These are phyloP conservation scores for Lipomyces kockii DNA, from an alignment of 805 yeast species.

Conservation along the genomic window DNA sequence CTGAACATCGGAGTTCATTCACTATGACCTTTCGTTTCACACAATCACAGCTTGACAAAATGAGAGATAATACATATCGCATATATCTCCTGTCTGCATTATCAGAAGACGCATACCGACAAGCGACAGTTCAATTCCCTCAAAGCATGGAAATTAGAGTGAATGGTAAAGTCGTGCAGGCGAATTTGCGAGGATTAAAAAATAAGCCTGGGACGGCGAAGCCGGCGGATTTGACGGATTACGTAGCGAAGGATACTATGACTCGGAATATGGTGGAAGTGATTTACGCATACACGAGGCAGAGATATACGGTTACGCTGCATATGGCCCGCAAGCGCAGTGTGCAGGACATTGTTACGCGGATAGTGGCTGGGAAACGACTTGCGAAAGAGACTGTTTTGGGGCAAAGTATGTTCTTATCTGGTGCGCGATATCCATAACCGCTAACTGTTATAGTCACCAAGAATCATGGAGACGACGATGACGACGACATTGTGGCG, in stretches of 20 bases:
- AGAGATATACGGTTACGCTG: slow-evolving; percentile 57
- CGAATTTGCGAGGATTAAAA: slow-evolving; percentile 73
- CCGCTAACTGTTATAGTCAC: slow-evolving; percentile 16
- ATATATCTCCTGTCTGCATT: slow-evolving; percentile 59
- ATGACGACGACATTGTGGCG: slow-evolving; percentile 73
- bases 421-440: background rate
- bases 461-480: slow-evolving; percentile 59
- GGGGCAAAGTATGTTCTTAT: slow-evolving; percentile 49
- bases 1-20: slow-evolving; percentile 20
- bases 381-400: slow-evolving; percentile 59
- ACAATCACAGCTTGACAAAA: slow-evolving; percentile 49
- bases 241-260: slow-evolving; percentile 39
- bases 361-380: slow-evolving; percentile 54
- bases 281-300: slow-evolving; percentile 62
- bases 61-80: slow-evolving; percentile 46
- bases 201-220: slow-evolving; percentile 76
- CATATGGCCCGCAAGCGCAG: slow-evolving; percentile 60
- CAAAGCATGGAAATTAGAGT: slow-evolving; percentile 68
- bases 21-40: slow-evolving; percentile 49
- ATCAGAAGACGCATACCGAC: slow-evolving; percentile 31
- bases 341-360: slow-evolving; percentile 50
- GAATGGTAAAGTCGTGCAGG: slow-evolving; percentile 57
- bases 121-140: slow-evolving; percentile 63
- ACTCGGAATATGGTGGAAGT: slow-evolving; percentile 54
- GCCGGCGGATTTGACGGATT: slow-evolving; percentile 77